Conservation (phyloP, 768 basidiomycete species). For the Kwoniella bestiolae region DNA sequence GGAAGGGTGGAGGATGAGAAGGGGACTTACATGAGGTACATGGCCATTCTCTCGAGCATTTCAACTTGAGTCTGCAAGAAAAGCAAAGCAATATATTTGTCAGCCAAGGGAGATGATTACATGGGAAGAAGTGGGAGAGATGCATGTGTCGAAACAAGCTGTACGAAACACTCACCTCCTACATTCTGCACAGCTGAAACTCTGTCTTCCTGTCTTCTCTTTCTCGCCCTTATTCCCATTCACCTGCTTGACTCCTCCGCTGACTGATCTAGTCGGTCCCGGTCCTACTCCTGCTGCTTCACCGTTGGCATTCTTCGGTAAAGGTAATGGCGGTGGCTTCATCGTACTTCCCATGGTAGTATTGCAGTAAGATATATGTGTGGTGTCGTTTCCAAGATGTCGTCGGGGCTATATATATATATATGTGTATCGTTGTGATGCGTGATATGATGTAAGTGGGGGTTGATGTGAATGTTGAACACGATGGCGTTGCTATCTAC, state of each 20-base stretch:
- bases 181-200: conserved; percentile 56
- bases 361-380: not conserved
- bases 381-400: not conserved
- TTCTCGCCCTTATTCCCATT: conserved; percentile 18
- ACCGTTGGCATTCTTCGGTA: not conserved
- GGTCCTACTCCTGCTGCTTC: not conserved
- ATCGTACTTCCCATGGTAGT: not conserved
- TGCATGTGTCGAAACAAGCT: not conserved
- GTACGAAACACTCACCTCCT: conserved; percentile 34
- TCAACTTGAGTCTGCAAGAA: conserved; percentile 47
- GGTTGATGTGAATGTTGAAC: not conserved
- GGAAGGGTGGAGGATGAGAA: not conserved
- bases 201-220: conserved; percentile 34
- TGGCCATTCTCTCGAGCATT: conserved; percentile 55
- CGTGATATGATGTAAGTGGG: not conserved
- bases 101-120: too few relatives aligned
- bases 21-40: conserved; percentile 49
- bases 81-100: not conserved
- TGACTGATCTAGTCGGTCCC: not conserved
- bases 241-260: conserved; percentile 5
- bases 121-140: too few relatives aligned
- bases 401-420: not conserved
- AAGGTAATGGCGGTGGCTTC: conserved; percentile 15
- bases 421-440: not conserved
- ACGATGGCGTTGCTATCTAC: not conserved